Conservation (phyloP, 1,139 yeast species). For the Saccharomyces hybrid region DNA sequence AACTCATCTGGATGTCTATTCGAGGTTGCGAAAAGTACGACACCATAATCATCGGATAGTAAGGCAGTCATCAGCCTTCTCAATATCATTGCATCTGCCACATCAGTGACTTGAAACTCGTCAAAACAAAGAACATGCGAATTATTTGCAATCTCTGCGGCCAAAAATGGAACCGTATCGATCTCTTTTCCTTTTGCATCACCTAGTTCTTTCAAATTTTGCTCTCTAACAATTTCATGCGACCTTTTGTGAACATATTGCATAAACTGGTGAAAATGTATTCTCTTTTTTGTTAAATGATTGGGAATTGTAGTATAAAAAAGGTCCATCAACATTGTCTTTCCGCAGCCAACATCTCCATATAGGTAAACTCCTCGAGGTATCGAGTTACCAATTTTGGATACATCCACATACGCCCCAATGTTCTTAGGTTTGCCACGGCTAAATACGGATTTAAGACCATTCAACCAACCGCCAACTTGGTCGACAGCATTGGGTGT, state of each 20-base stretch:
- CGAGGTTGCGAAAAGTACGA: conserved; percentile 84
- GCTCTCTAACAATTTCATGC: conserved; percentile 48
- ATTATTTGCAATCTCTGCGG: conserved; percentile 70
- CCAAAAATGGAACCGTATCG: conserved; percentile 79
- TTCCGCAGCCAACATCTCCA: conserved; percentile 98
- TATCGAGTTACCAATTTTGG: conserved; percentile 21
- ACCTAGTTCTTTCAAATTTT: conserved; percentile 21
- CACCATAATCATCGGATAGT: conserved; percentile 65
- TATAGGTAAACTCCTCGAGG: conserved; percentile 84
- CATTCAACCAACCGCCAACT: conserved; percentile 38
- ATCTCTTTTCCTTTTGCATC: conserved; percentile 47
- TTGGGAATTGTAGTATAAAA: conserved; percentile 77
- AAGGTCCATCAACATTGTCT: conserved; percentile 95
- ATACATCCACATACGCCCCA: conserved; percentile 1
- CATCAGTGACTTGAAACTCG: conserved; percentile 94
- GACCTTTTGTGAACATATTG: conserved; percentile 84
- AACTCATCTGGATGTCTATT: conserved; percentile 92
- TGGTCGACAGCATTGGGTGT: conserved; percentile 43
- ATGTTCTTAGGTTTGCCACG: conserved; percentile 1
- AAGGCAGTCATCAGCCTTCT: conserved; percentile 62
- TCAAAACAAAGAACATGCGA: conserved; percentile 86
- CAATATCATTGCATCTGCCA: conserved; percentile 95
- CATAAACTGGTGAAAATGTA: conserved; percentile 97
- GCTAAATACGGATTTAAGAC: conserved; percentile 28
- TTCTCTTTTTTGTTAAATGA: conserved; percentile 66